Evolutionary conservation across 1,284 basidiomycete genomes (phyloP).

Genomic region (Sanguinoderma infundibulare): DNA sequence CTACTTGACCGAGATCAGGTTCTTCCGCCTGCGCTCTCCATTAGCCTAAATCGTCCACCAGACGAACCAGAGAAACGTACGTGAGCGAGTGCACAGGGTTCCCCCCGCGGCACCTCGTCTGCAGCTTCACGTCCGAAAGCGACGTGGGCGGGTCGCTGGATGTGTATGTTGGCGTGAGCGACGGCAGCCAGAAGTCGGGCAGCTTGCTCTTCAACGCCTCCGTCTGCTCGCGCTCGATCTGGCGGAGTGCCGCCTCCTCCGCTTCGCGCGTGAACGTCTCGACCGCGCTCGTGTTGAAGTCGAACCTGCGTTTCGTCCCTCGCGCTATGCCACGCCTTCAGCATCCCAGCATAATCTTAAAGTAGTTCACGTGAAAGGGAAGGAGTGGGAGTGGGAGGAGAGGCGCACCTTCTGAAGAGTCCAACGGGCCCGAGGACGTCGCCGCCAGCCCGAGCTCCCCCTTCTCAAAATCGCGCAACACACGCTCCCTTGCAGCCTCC

Average conservation of each 20-base stretch:
- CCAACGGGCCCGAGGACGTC: constrained; percentile 40
- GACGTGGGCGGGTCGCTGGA: constrained; percentile 63
- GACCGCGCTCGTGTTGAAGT: constrained; percentile 72
- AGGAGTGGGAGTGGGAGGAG: not conserved
- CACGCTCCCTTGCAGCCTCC: constrained; percentile 81
- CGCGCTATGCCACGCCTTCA: constrained; percentile 45
- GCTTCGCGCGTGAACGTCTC: constrained; percentile 78
- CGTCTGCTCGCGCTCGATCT: constrained; percentile 85
- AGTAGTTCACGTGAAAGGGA: not conserved
- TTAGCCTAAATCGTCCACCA: not conserved
- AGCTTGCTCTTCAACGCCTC: constrained; percentile 85
- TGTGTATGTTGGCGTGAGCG: constrained; percentile 80
- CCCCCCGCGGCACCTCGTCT: constrained; percentile 82
- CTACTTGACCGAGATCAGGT: constrained; percentile 78
- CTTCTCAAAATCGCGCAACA: constrained; percentile 86
- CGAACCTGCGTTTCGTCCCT: constrained; percentile 76
- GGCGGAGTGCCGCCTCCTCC: constrained; percentile 80
- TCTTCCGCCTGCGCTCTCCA: constrained; percentile 61
- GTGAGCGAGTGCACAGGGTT: constrained; percentile 72
- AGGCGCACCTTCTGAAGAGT: constrained; percentile 41
- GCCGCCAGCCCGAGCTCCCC: constrained; percentile 72
- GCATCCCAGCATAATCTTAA: too few relatives aligned
- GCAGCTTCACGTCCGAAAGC: constrained; percentile 80
- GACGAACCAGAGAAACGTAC: constrained; percentile 51
- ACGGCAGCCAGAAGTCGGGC: constrained; percentile 96